Conservation (phyloP, 306 rosid species). For the Vigna mungo region DNA sequence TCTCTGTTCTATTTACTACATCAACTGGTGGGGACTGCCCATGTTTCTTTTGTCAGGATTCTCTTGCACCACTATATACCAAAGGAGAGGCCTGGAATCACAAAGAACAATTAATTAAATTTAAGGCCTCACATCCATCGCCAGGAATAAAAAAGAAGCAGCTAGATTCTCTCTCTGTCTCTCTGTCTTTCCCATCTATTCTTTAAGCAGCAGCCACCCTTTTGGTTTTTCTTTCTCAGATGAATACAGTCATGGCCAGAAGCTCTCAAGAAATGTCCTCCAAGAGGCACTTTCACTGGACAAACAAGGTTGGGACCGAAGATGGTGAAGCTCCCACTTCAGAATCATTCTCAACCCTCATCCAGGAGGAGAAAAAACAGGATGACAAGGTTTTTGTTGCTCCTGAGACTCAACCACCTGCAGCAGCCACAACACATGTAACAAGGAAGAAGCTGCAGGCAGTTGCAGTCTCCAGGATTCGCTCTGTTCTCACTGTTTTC, state of each 20-base stretch:
- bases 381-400: conserved; percentile 23
- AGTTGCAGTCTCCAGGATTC: conserved; percentile 64
- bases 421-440: conserved; percentile 26
- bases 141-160: conserved; percentile 43
- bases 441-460: conserved; percentile 65
- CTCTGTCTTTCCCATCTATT: conserved; percentile 41
- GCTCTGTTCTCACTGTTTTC: conserved; percentile 67
- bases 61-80: conserved; percentile 55
- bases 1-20: conserved; percentile 54
- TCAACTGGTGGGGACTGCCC: conserved; percentile 72
- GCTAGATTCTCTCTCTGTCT: conserved; percentile 39
- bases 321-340: conserved; percentile 58
- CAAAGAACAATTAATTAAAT: conserved; percentile 50
- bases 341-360: conserved; percentile 50
- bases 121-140: conserved; percentile 44
- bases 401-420: conserved; percentile 26
- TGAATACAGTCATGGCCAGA: conserved; percentile 66
- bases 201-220: conserved; percentile 43
- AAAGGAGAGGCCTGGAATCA: conserved; percentile 38
- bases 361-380: conserved; percentile 45
- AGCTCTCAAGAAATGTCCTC: conserved; percentile 70
- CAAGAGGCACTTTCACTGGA: conserved; percentile 89
- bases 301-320: conserved; percentile 73
- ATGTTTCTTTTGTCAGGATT: conserved; percentile 85
- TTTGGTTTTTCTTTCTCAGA: conserved; percentile 50